phyloP scores from a whole-genome alignment of 345 rosid genomes.

The Eucalyptus paniculata region DNA sequence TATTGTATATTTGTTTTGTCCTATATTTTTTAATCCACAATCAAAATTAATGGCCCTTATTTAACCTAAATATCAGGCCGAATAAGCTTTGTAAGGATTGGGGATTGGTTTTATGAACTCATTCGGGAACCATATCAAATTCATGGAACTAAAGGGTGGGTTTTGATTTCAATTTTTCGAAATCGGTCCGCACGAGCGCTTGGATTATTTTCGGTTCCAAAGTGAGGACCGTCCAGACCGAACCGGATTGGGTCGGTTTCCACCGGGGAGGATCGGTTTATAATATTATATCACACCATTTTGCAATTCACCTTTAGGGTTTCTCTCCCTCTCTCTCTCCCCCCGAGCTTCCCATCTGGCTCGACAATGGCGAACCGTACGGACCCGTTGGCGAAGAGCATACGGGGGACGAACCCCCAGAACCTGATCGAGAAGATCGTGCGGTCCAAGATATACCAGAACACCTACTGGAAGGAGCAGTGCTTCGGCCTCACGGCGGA shows the following conservation, averaged over 20 bases:
- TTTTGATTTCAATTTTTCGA: too few species aligned
- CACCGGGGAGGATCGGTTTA: background rate
- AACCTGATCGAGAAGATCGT: constrained; percentile 80
- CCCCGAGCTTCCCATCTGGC: background rate
- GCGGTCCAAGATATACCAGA: constrained; percentile 67
- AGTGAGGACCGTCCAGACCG: background rate
- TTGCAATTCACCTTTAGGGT: background rate
- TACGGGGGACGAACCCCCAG: constrained; percentile 82
- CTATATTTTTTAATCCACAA: too few species aligned
- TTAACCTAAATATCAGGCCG: too few species aligned
- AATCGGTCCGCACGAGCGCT: too few species aligned
- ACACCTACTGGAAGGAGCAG: constrained; percentile 90
- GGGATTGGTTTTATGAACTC: too few species aligned
- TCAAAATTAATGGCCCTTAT: too few species aligned
- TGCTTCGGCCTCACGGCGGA: constrained; percentile 88
- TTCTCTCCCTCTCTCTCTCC: background rate
- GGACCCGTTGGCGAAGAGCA: constrained; percentile 80
- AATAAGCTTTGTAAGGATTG: too few species aligned
- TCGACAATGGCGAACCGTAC: constrained; percentile 68
- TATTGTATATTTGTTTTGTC: too few species aligned
- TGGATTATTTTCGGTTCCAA: too few species aligned
- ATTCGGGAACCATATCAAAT: rapidly evolving
- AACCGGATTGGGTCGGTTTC: background rate
- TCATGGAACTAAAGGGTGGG: too few species aligned
- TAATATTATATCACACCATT: background rate